Conservation (phyloP, 2,329 filamentous ascomycete species). For the Xylariales sp. region DNA sequence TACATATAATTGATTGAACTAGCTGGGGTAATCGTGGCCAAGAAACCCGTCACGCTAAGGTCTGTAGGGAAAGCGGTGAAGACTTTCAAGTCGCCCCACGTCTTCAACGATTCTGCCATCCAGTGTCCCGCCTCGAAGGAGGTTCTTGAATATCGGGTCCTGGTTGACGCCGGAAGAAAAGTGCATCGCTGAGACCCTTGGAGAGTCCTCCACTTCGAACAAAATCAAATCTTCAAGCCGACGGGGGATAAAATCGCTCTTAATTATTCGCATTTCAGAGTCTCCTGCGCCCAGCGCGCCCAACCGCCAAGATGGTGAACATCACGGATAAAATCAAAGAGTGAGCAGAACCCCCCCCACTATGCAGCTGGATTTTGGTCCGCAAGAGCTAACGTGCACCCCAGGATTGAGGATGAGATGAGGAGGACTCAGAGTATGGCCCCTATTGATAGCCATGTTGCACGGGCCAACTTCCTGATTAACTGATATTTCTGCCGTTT, state of each 20-base stretch:
- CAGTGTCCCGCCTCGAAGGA: too few species aligned
- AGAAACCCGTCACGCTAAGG: not conserved
- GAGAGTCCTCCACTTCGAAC: too few species aligned
- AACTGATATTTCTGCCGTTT: constrained; percentile 24
- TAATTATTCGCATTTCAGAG: not conserved
- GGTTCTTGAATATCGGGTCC: too few species aligned
- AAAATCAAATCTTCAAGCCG: too few species aligned
- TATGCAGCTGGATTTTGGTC: constrained; percentile 2
- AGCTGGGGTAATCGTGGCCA: not conserved
- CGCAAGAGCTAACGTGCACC: constrained; percentile 16
- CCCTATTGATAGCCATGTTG: not conserved
- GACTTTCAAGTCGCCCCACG: constrained; percentile 2
- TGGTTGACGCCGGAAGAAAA: too few species aligned
- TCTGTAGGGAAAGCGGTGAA: constrained; percentile 2
- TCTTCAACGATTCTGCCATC: constrained; percentile 7
- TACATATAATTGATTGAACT: not conserved
- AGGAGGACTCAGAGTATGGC: constrained; percentile 89
- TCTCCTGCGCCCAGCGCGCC: constrained; percentile 1
- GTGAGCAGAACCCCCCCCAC: constrained; percentile 44
- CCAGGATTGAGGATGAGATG: constrained; percentile 99
- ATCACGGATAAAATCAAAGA: constrained; percentile 99
- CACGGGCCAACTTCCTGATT: constrained; percentile 6
- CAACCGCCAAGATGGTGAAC: constrained; percentile 76
- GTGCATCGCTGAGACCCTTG: too few species aligned
- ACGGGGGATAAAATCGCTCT: not conserved